phyloP scores from a whole-genome alignment of 345 rosid species.

The Eucalyptus victrix region DNA sequence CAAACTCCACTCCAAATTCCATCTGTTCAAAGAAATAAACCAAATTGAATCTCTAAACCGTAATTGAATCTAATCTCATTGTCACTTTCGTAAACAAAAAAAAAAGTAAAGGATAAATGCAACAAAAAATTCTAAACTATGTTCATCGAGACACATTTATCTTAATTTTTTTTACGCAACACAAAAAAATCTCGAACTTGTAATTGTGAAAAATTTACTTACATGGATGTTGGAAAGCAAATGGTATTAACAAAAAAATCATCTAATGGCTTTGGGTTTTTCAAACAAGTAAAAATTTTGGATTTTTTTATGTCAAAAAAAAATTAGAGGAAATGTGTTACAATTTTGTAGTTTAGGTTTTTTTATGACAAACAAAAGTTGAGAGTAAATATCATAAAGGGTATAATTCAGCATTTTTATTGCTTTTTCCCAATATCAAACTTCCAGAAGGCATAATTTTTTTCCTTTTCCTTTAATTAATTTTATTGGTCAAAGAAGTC shows the following conservation, averaged over 20 bases:
- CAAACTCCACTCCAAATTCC: neutral
- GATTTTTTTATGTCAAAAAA: neutral
- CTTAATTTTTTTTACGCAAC: fast-evolving
- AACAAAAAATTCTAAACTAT: too few species aligned
- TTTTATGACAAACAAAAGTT: too few species aligned
- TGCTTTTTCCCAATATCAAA: neutral
- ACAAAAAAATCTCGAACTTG: too few species aligned
- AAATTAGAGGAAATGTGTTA: too few species aligned
- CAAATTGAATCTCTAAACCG: neutral
- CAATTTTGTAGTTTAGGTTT: too few species aligned
- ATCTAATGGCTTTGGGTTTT: too few species aligned
- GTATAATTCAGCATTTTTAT: neutral
- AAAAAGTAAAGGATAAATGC: too few species aligned
- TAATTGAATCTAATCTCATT: neutral
- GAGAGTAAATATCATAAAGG: neutral
- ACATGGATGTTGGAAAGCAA: neutral
- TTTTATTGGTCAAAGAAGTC: neutral
- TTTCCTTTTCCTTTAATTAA: neutral
- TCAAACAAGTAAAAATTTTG: neutral
- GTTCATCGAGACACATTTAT: neutral
- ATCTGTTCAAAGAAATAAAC: neutral
- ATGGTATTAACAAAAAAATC: too few species aligned
- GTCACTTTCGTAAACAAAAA: neutral
- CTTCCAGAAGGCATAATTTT: neutral
- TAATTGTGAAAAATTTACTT: too few species aligned